Base-by-base conservation (phyloP, 306 rosid species). In the Psophocarpus tetragonolobus region DNA sequence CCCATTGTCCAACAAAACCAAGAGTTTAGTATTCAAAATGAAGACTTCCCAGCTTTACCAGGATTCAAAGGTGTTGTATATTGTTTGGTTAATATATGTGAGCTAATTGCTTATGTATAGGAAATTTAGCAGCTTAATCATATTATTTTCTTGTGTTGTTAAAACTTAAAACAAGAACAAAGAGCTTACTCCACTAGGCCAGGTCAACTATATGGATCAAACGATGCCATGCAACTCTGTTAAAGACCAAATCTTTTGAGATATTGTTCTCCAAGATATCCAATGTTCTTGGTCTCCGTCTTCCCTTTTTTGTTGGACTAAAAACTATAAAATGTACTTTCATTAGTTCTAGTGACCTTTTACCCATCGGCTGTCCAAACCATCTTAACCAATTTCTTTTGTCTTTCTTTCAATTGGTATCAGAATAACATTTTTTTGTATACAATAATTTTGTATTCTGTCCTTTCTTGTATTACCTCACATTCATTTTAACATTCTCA, bases 21-120 rank as follows among this genome's bases (percentile, higher is more conserved):
- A 60, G 99, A 95, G 90, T 95, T 95, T 85, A 95, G 96, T 78
- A 95, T 95, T 83, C 98, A 91, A 82, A 95, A 88, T 86, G 99
- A 95, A 82, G 98, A 95, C 83, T 95, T 95, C 68, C 99, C 99
- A 13, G 99, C 99, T 64, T 86, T 95, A 75, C 98, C 99, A 0
- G 95, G 98, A 77, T 92, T 88, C 88, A 95, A 91, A 88, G 99
- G 99, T 95, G 81, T 69, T 23, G 79, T 62, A 70, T 83, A 68
- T 42, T 64, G 75, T 70, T 48, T 17, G n/a, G 47, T 53, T 47
- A 29, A 70, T 51, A 70, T 70, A 30, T 70, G 29, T 30, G 45
- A 70, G 39, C 18, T 67, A 63, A 63, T 57, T 57, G 36, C 36
- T 26, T 63, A 18, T 63, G 45, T 21, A 13, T 32, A 8, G 66